Conservation (phyloP, 768 basidiomycete species). For the Nidula microcarpa region DNA sequence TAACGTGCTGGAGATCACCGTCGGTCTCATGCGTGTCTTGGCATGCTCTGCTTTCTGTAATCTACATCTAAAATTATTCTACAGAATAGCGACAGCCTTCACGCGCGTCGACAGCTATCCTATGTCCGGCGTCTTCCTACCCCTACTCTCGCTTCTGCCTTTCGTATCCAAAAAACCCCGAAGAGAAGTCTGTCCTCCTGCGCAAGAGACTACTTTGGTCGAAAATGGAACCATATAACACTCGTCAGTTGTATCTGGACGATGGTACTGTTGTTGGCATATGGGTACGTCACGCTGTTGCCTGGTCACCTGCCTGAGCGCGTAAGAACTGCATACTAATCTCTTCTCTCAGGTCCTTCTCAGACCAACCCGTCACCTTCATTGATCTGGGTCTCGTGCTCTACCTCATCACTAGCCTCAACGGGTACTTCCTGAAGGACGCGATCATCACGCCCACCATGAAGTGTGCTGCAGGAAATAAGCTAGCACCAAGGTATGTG, state of each 20-base stretch:
- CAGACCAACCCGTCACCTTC: slow-evolving; percentile 34
- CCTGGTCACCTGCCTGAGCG: not conserved
- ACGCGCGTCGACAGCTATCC: slow-evolving; percentile 37
- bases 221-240: slow-evolving; percentile 31
- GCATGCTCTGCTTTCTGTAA: not conserved
- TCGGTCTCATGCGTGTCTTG: slow-evolving; percentile 35
- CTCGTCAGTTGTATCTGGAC: slow-evolving; percentile 34
- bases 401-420: slow-evolving; percentile 32
- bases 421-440: slow-evolving; percentile 31
- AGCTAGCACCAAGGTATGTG: slow-evolving; percentile 33
- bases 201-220: slow-evolving; percentile 25
- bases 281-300: slow-evolving; percentile 15
- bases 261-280: slow-evolving; percentile 41
- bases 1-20: slow-evolving; percentile 43
- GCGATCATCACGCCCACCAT: slow-evolving; percentile 36
- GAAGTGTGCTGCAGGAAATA: slow-evolving; percentile 41
- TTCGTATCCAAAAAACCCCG: slow-evolving; percentile 38
- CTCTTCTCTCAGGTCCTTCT: slow-evolving; percentile 23
- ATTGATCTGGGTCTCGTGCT: slow-evolving; percentile 32
- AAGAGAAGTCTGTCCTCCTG: slow-evolving; percentile 38
- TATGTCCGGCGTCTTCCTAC: slow-evolving; percentile 38
- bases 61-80: not conserved
- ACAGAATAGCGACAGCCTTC: slow-evolving; percentile 34
- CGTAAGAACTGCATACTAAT: not conserved
- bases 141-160: slow-evolving; percentile 36